Evolutionary conservation across 495 filamentous ascomycete species (phyloP).

Genomic region (Podospora didyma): DNA sequence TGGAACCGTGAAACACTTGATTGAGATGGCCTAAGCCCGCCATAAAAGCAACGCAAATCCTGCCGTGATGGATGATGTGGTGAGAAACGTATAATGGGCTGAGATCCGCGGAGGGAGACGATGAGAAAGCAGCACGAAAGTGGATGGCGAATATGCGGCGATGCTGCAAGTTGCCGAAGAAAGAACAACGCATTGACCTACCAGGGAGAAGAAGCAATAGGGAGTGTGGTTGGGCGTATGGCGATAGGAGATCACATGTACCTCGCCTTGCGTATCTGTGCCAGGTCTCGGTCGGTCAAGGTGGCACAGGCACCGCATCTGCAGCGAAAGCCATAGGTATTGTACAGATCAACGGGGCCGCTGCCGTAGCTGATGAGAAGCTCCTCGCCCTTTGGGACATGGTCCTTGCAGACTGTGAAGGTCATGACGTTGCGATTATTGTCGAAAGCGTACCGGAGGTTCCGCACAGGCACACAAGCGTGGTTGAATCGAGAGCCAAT

Average conservation of each 20-base stretch:
- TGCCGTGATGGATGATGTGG: too few species aligned
- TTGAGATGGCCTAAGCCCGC: too few species aligned
- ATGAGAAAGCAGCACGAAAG: too few species aligned
- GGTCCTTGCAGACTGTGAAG: constrained; percentile 14
- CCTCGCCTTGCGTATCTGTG: not conserved
- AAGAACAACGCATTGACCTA: too few species aligned
- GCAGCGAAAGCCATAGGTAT: constrained; percentile 31
- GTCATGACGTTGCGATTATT: not conserved
- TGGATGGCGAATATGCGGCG: too few species aligned
- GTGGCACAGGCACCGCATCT: constrained; percentile 29
- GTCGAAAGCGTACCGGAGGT: constrained; percentile 19
- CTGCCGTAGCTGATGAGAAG: constrained; percentile 32
- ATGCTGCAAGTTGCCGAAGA: too few species aligned
- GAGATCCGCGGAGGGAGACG: too few species aligned
- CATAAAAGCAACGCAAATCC: too few species aligned
- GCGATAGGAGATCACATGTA: not conserved
- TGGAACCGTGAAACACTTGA: too few species aligned
- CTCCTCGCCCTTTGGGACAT: constrained; percentile 25
- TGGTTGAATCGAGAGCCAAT: constrained; percentile 35
- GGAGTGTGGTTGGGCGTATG: too few species aligned
- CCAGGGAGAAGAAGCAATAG: too few species aligned
- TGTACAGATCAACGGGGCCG: constrained; percentile 18
- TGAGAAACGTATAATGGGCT: too few species aligned
- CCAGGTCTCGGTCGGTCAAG: not conserved
- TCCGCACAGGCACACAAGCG: constrained; percentile 17